Evolutionary conservation across 2,329 filamentous ascomycete species (phyloP), one percentile per base, ranked within the genome.

Genomic region (Ophiognomonia clavigignenti-juglandacearum): DNA sequence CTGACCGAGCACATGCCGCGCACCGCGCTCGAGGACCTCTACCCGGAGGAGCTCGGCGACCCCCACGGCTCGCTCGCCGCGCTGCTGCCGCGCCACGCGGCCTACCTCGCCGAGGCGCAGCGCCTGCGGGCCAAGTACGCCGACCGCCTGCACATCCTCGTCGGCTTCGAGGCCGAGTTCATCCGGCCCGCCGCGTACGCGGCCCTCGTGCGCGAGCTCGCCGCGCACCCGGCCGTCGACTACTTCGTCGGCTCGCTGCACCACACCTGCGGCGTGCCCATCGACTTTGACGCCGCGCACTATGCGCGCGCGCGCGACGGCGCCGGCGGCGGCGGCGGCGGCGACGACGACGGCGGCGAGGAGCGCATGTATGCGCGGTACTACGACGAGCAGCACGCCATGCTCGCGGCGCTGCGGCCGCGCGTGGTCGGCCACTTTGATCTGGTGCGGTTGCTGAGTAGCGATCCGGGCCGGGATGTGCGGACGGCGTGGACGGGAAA

Each of bases 1-100:
- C 68, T 98, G 49, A 96, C 91, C 1, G 93, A 98, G 68, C 93
- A 98, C 67, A 97, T 98, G 82, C 90, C 92, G 7, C 85, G 92
- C 27, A 80, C 82, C 39, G 70, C 81, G 41, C 65, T 75, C 29
- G 71, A 77, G 48, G 92, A 98, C 67, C 77, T 95, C 44, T 98
- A 98, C 63, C 93, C 93, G 0, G 92, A 95, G 72, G 93, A 98
- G 76, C 67, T 74, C 65, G 74, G 64, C 58, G 62, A 78, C 59
- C 71, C 74, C 4, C 56, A 72, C 38, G 65, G 64, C 22, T 69
- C 70, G 26, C 69, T 84, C 31, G 65, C 72, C 4, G 61, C 56
- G 18, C 72, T 85, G 2, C 58, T 63, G 6, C 67, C 73, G 11
- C 74, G 80, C 2, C 88, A 88, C 66, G 74, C 80, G 26, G 78